These are phyloP conservation scores for Galerina marginata DNA, from an alignment of 768 basidiomycete genomes.

Conservation along the genomic window DNA sequence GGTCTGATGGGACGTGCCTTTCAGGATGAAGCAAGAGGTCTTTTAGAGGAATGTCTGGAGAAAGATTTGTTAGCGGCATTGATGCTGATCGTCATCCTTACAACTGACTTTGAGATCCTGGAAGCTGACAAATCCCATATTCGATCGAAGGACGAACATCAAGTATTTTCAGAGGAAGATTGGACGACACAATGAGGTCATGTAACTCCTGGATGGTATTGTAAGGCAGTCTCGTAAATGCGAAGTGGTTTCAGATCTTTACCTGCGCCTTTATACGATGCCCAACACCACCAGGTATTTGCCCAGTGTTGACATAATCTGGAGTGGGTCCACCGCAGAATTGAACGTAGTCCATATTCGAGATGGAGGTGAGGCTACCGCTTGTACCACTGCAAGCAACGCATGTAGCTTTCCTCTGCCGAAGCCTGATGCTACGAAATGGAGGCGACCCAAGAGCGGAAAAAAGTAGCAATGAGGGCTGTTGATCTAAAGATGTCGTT, in stretches of 20 bases:
- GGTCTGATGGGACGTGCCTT: conserved; percentile 37
- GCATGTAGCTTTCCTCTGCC: conserved; percentile 73
- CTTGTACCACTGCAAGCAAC: conserved; percentile 64
- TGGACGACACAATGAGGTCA: conserved; percentile 33
- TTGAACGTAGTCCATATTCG: conserved; percentile 70
- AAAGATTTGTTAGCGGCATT: not conserved
- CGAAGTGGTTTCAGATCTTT: conserved; percentile 2
- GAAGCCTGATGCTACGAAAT: conserved; percentile 85
- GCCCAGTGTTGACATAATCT: conserved; percentile 67
- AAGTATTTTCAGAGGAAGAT: conserved; percentile 49
- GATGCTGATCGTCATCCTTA: not conserved
- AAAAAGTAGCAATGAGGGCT: conserved; percentile 73
- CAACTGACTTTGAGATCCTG: conserved; percentile 72
- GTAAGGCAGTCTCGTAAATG: conserved; percentile 3
- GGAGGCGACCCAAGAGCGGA: conserved; percentile 72
- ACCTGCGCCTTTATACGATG: conserved; percentile 53
- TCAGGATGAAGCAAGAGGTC: conserved; percentile 66
- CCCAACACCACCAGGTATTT: conserved; percentile 43
- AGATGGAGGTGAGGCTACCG: conserved; percentile 17
- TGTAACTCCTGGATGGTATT: conserved; percentile 52
- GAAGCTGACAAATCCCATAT: conserved; percentile 86
- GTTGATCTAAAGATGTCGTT: conserved; percentile 48
- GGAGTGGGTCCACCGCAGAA: conserved; percentile 82
- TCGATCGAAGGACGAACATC: conserved; percentile 84
- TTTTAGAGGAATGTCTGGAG: conserved; percentile 76